phyloP scores from a whole-genome alignment of 2,329 filamentous ascomycete genomes.

The Nannizziopsis barbatae region DNA sequence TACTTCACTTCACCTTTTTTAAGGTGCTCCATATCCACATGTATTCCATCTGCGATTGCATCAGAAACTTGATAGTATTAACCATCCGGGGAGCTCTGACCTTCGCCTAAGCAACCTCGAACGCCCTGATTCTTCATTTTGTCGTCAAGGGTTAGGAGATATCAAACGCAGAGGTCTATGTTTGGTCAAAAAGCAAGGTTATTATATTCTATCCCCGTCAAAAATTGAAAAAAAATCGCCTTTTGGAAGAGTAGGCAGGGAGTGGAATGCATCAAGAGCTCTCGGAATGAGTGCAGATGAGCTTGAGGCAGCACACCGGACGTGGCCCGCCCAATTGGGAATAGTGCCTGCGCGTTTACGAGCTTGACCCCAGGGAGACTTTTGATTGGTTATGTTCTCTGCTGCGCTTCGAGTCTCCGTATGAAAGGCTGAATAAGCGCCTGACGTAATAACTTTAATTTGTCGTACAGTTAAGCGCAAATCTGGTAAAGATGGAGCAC shows the following conservation, averaged over 20 bases:
- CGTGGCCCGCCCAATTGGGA: slow-evolving; percentile 14
- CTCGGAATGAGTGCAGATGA: background rate
- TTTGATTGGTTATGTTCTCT: background rate
- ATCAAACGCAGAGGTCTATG: background rate
- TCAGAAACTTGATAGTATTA: slow-evolving; percentile 15
- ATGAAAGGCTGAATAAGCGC: background rate
- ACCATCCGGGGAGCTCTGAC: slow-evolving; percentile 7
- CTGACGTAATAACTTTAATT: slow-evolving; percentile 10
- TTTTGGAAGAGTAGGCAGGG: background rate
- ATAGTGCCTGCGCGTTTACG: background rate
- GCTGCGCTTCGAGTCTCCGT: background rate
- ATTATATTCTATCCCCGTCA: too few species aligned
- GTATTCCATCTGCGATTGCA: slow-evolving; percentile 72
- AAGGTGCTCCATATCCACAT: slow-evolving; percentile 95
- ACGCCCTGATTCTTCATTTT: slow-evolving; percentile 16
- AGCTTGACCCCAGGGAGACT: background rate
- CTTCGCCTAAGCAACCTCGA: slow-evolving; percentile 16
- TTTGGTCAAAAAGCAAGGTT: background rate
- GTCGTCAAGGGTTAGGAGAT: background rate
- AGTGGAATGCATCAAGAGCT: background rate
- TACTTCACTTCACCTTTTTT: slow-evolving; percentile 99
- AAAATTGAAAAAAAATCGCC: too few species aligned
- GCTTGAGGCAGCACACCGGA: slow-evolving; percentile 14
- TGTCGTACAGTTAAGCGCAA: slow-evolving; percentile 2
- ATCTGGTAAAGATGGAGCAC: slow-evolving; percentile 1